Evolutionary conservation across 352 stramenopile species (phyloP).

Genomic region (Elongisporangium anandrum): DNA sequence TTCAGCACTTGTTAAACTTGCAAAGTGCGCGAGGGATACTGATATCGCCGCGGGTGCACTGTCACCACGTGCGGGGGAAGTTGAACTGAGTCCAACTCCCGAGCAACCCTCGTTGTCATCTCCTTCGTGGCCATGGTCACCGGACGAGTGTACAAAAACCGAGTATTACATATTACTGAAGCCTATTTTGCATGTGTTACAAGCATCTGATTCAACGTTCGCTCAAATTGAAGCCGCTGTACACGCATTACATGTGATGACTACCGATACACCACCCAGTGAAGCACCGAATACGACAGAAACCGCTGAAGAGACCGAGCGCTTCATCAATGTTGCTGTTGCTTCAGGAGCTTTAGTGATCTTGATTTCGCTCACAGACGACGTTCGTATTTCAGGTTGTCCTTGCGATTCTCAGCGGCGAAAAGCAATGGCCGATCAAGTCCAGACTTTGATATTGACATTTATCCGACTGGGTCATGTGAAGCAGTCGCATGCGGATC

Average conservation of each 20-base stretch:
- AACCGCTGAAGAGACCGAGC: constrained; percentile 19
- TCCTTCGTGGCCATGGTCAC: constrained; percentile 19
- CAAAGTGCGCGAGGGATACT: constrained; percentile 4
- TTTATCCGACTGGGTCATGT: constrained; percentile 25
- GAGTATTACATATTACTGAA: constrained; percentile 25
- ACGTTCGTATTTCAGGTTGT: constrained; percentile 17
- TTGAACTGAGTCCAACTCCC: not conserved
- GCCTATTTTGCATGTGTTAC: constrained; percentile 33
- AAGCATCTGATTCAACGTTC: constrained; percentile 30
- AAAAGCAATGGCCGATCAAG: constrained; percentile 11
- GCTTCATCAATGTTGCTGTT: constrained; percentile 38
- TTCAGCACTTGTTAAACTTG: constrained; percentile 24
- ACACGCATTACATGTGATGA: constrained; percentile 21
- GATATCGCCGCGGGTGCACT: not conserved
- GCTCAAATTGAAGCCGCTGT: constrained; percentile 42
- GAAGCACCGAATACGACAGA: constrained; percentile 2
- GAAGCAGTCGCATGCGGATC: constrained; percentile 9
- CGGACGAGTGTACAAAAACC: constrained; percentile 13
- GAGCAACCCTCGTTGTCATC: not conserved
- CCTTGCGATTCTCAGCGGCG: constrained; percentile 9
- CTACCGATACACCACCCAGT: constrained; percentile 10
- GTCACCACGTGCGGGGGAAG: not conserved
- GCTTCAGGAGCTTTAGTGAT: constrained; percentile 30
- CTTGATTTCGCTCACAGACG: constrained; percentile 38
- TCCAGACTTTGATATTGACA: constrained; percentile 18